phyloP scores from a whole-genome alignment of 371 early-diverging fungal species.

The Thermomucor indicae-seudaticae region DNA sequence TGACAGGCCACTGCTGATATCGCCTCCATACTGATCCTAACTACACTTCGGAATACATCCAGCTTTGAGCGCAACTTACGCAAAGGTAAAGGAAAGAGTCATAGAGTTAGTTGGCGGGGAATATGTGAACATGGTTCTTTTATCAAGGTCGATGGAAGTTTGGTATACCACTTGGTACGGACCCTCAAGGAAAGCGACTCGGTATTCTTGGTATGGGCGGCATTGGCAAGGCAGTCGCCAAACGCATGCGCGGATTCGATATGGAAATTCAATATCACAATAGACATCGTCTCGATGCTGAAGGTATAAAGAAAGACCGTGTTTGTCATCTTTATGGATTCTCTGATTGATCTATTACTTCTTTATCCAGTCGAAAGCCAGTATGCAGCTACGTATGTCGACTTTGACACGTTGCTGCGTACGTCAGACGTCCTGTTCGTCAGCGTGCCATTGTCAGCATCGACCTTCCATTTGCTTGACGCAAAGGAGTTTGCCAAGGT shows the following conservation, averaged over 20 bases:
- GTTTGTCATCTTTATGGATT: neutral
- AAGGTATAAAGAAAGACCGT: constrained; percentile 14
- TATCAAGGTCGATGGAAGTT: constrained; percentile 34
- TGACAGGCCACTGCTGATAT: constrained; percentile 51
- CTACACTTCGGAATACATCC: constrained; percentile 41
- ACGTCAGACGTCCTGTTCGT: constrained; percentile 56
- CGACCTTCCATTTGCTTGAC: constrained; percentile 47
- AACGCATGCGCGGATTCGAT: constrained; percentile 50
- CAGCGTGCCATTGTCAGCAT: constrained; percentile 48
- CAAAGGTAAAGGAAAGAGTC: constrained; percentile 20
- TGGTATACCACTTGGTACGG: constrained; percentile 44
- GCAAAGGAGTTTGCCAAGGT: constrained; percentile 42
- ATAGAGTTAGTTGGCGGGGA: neutral
- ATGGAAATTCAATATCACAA: constrained; percentile 56
- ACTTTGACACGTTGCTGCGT: constrained; percentile 45
- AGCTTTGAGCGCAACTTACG: constrained; percentile 42
- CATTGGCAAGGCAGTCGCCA: constrained; percentile 57
- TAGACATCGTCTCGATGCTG: constrained; percentile 31
- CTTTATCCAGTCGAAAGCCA: constrained; percentile 24
- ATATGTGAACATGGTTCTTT: too few relatives aligned
- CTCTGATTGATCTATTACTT: neutral
- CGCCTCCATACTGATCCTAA: constrained; percentile 46
- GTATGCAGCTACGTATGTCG: constrained; percentile 38
- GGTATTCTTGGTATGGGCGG: constrained; percentile 64
- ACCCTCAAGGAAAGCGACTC: constrained; percentile 44